Evolutionary conservation across 345 rosid genomes (phyloP), one percentile per base, ranked within the genome.

Genomic region (Eucalyptus pumila): DNA sequence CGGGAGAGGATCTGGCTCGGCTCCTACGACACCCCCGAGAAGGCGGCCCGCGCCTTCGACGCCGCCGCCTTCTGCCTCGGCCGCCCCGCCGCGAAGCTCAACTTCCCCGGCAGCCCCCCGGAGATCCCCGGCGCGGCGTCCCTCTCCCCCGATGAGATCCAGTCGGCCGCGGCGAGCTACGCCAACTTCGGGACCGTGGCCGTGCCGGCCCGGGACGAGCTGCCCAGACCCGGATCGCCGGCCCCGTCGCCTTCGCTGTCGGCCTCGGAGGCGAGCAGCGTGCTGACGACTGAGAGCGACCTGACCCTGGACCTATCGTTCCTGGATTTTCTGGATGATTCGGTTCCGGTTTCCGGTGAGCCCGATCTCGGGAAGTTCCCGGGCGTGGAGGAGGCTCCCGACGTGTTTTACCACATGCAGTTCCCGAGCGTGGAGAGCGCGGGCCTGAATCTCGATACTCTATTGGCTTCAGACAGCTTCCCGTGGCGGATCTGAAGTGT

Each of bases 41-140:
- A 89, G 86, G 92, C 92, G 9, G 90, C 92, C 37, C 87, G 92
- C 17, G 92, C 90, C 49, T 90, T 90, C 88, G 92, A 90, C 86
- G 92, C 90, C 14, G 92, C 90, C 13, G 50, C 83, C 76, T 87
- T 80, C 86, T 90, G 90, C 87, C 89, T 90, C 85, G 90, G 92
- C 26, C 90, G 92, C 51, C 51, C 45, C 58, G 47, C 12, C 72
- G 92, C 92, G 54, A 69, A 49, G 56, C 58, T 90, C 86, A 90
- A 90, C 86, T 90, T 90, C 88, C 90, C 92, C 65, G 89, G 76
- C 80, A 51, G 62, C 87, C 87, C 45, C 27, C 90, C 90, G 72
- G 72, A 45, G n/a, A 87, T 87, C 62, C 24, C 88, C 9, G 76
- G 49, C 32, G 58, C 44, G 58, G 30, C 14, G 76, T 89, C 88